Conservation (phyloP, 768 basidiomycete species). For the Imleria badia region DNA sequence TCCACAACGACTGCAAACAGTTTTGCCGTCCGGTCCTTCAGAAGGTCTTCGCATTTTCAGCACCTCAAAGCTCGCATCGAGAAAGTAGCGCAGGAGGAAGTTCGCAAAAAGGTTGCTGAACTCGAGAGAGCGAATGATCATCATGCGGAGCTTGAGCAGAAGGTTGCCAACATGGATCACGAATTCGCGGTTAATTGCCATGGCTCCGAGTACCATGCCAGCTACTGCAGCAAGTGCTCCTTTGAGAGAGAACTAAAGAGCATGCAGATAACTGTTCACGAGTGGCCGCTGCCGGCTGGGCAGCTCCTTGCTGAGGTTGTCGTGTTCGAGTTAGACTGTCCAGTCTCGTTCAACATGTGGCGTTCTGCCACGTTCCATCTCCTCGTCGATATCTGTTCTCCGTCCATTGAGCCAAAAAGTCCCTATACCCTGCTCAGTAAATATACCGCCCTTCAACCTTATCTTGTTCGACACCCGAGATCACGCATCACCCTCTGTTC, state of each 20-base stretch:
- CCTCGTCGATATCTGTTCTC: constrained; percentile 36
- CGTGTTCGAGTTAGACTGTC: constrained; percentile 45
- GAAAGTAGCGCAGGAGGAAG: constrained; percentile 17
- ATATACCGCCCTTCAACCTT: constrained; percentile 12
- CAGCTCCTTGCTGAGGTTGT: constrained; percentile 24
- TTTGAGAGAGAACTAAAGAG: constrained; percentile 9
- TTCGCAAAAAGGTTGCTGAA: constrained; percentile 29
- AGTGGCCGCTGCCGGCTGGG: constrained; percentile 46
- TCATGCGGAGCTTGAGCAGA: constrained; percentile 16
- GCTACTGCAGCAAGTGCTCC: constrained; percentile 33
- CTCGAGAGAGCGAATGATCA: constrained; percentile 23
- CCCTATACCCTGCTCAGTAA: constrained; percentile 15
- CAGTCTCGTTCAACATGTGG: constrained; percentile 43
- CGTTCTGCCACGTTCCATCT: constrained; percentile 40
- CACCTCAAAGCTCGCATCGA: constrained; percentile 32
- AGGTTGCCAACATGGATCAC: constrained; percentile 11
- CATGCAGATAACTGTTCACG: constrained; percentile 38
- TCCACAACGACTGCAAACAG: constrained; percentile 7
- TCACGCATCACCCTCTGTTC: constrained; percentile 25
- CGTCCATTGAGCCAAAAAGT: not conserved
- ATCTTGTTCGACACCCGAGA: constrained; percentile 11
- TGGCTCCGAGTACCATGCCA: not conserved
- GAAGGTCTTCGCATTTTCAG: constrained; percentile 21
- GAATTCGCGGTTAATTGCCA: not conserved
- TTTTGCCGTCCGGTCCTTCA: constrained; percentile 40